phyloP scores from a whole-genome alignment of 208 protist genomes.

The Willaertia magna region DNA sequence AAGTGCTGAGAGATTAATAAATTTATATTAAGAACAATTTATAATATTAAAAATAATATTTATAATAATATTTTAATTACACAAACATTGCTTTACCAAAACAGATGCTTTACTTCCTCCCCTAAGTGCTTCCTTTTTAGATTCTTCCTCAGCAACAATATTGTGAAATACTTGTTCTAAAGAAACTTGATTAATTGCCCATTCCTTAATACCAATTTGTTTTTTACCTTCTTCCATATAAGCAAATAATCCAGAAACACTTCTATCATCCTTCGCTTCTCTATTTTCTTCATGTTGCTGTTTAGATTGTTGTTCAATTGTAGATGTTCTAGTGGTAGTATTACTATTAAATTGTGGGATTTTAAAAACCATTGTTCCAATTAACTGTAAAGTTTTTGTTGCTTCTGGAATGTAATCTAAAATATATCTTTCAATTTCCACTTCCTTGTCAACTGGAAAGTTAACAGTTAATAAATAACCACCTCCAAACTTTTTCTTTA shows the following conservation, averaged over 20 bases:
- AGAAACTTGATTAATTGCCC: neutral
- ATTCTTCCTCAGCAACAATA: neutral
- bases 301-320: too few relatives aligned
- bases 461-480: neutral
- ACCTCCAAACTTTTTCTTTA: conserved; percentile 1
- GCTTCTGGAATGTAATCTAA: neutral
- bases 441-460: neutral
- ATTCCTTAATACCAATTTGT: neutral
- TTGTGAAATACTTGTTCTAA: neutral
- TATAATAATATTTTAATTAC: neutral
- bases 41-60: neutral
- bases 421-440: neutral
- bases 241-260: neutral
- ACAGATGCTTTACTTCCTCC: too few relatives aligned
- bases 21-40: neutral
- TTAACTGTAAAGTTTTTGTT: neutral
- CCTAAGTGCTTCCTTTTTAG: neutral
- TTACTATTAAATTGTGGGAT: neutral
- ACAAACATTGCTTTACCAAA: neutral
- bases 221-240: neutral
- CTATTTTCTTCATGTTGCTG: neutral
- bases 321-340: neutral
- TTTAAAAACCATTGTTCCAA: neutral
- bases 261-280: neutral
- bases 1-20: neutral